phyloP scores from a whole-genome alignment of 805 yeast genomes.

The Wickerhamiella alocasiicola region DNA sequence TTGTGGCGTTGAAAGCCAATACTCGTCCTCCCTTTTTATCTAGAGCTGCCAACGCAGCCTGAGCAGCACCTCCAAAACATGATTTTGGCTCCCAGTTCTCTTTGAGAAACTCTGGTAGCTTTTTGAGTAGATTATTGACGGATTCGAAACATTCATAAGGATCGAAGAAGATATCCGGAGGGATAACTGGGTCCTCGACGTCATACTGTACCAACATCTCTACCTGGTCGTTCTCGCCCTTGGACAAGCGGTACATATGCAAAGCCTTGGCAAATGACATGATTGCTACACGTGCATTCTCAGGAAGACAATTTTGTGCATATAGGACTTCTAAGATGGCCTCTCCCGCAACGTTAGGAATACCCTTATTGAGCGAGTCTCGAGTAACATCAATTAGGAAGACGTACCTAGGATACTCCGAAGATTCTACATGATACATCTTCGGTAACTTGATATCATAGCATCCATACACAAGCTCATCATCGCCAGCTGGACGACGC shows the following conservation, averaged over 20 bases:
- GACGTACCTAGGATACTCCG: constrained; percentile 41
- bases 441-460: constrained; percentile 58
- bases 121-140: constrained; percentile 55
- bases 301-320: constrained; percentile 26
- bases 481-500: constrained; percentile 35
- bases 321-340: constrained; percentile 50
- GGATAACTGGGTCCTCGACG: constrained; percentile 68
- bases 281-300: constrained; percentile 47
- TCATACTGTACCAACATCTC: constrained; percentile 35
- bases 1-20: constrained; percentile 46
- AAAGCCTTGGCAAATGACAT: constrained; percentile 62
- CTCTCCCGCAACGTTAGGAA: constrained; percentile 53
- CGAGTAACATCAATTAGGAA: constrained; percentile 60
- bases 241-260: constrained; percentile 41
- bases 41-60: constrained; percentile 52
- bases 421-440: not conserved
- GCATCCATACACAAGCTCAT: constrained; percentile 65
- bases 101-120: constrained; percentile 38
- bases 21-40: constrained; percentile 64
- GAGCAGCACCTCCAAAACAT: constrained; percentile 67
- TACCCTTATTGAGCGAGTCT: constrained; percentile 44
- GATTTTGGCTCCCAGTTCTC: constrained; percentile 42
- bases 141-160: constrained; percentile 52
- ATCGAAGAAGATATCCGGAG: constrained; percentile 69
- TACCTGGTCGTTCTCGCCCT: not conserved